Percentiles rank a stretch among this genome's conserved stretches.
These are phyloP conservation scores for Thecamonas trahens DNA, from an alignment of 78 protist species.

Conservation along the genomic window DNA sequence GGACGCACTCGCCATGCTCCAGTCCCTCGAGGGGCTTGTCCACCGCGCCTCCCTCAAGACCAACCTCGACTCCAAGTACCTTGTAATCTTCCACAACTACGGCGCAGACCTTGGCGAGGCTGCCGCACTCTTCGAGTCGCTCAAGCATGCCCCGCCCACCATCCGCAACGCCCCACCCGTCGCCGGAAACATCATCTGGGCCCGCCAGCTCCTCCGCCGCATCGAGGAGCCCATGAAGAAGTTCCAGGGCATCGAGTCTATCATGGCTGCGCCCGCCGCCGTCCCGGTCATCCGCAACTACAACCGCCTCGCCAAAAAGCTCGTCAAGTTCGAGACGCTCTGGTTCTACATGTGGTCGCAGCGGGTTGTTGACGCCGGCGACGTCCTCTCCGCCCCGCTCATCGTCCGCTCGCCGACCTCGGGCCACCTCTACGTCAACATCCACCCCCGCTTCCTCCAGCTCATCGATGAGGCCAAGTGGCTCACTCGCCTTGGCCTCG, in stretches of 20 bases:
- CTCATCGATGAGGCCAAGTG: slow-evolving; percentile 55
- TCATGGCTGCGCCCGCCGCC: slow-evolving; percentile 44
- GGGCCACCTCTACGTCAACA: slow-evolving; percentile 44
- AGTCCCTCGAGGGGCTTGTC: slow-evolving; percentile 46
- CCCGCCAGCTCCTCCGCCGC: slow-evolving; percentile 37
- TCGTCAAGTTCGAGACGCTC: slow-evolving; percentile 55
- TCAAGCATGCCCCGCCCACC: slow-evolving; percentile 48
- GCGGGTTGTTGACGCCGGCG: neutral
- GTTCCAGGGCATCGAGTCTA: slow-evolving; percentile 26
- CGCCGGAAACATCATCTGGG: slow-evolving; percentile 55
- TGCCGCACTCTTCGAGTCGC: slow-evolving; percentile 40
- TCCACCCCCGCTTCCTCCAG: slow-evolving; percentile 56
- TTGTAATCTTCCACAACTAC: slow-evolving; percentile 56
- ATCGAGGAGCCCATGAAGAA: slow-evolving; percentile 65
- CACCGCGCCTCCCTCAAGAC: slow-evolving; percentile 33
- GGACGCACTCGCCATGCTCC: slow-evolving; percentile 37
- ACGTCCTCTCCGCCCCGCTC: slow-evolving; percentile 38
- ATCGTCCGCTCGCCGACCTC: slow-evolving; percentile 23
- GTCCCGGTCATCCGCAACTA: slow-evolving; percentile 46
- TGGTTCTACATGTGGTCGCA: slow-evolving; percentile 61
- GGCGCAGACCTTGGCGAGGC: slow-evolving; percentile 48
- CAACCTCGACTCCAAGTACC: slow-evolving; percentile 44
- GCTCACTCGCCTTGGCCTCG: slow-evolving; percentile 36
- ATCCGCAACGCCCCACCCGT: slow-evolving; percentile 51
- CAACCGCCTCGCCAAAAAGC: slow-evolving; percentile 50